Evolutionary conservation across 1,284 basidiomycete species (phyloP), one percentile per base, ranked within the genome.

Genomic region (Ganoderma leucocontextum): DNA sequence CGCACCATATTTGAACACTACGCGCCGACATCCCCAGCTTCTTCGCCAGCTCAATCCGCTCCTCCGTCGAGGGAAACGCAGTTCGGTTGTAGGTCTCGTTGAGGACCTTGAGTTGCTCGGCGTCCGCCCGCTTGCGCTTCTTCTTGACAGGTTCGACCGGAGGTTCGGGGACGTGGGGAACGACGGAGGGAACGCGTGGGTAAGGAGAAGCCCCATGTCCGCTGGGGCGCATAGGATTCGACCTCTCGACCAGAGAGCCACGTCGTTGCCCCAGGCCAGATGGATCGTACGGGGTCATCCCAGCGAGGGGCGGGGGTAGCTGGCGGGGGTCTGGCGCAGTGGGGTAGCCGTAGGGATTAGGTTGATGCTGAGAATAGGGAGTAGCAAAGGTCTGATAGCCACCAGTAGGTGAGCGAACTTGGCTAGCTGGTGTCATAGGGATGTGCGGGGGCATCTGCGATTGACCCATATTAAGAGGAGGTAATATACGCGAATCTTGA

Each of bases 1-100:
- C 85, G 73, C 78, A 93, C 93, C 93, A 95, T 70, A 95, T 95
- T 78, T 95, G 93, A 71, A 95, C 93, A 73, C 92, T 94, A 72
- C 93, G 83, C 42, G 93, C 87, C 53, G 91, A 90, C 93, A 95
- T 95, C 73, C 91, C 91, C 70, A 95, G 82, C 73, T 87, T 84
- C 71, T 89, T 91, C 10, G 93, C 93, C 55, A 95, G 81, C 44
- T 88, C 88, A 60, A 87, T 83, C n/a, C 93, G 87, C 78, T 95
- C 93, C 78, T 94, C 93, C 19, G 93, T 95, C 10, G 92, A 92
- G 29, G 93, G 93, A 76, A 95, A 95, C 22, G 93, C 91, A 1
- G 93, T 95, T 66, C 93, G 87, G 69, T 83, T 84, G 76, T 94
- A 95, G 0, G 89, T 90, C 76, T 92, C 91, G 75, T 94, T 94